phyloP scores from a whole-genome alignment of 2,329 filamentous ascomycete genomes.

The Dryadomyces quercus-mongolicae region DNA sequence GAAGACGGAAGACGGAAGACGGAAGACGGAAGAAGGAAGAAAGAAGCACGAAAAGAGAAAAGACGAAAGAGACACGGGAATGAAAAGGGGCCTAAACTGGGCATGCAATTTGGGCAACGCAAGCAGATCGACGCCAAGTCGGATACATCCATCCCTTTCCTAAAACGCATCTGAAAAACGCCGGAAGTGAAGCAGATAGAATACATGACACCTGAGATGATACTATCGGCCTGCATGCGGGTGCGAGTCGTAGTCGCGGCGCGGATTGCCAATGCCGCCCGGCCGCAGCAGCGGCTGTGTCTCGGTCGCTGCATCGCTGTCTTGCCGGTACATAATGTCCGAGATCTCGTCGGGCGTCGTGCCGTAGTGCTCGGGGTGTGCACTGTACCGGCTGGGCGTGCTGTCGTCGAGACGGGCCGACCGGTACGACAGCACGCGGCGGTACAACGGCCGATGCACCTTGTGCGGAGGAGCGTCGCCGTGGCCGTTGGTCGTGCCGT shows the following conservation, averaged over 20 bases:
- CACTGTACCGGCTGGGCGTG: slow-evolving; percentile 36
- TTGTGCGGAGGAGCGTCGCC: slow-evolving; percentile 9
- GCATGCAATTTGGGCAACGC: too few relatives aligned
- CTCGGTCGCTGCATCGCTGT: slow-evolving; percentile 36
- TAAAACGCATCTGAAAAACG: not conserved
- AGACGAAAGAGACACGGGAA: too few relatives aligned
- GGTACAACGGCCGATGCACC: slow-evolving; percentile 21
- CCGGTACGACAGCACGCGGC: slow-evolving; percentile 28
- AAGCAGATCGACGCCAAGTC: too few relatives aligned
- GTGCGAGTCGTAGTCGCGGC: slow-evolving; percentile 6
- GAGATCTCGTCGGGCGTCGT: slow-evolving; percentile 39
- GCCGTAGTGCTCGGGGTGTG: slow-evolving; percentile 39
- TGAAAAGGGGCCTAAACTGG: too few relatives aligned
- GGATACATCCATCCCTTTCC: not conserved
- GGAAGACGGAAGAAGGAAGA: too few relatives aligned
- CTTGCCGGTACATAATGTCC: slow-evolving; percentile 35
- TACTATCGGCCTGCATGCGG: not conserved
- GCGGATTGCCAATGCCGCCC: slow-evolving; percentile 35
- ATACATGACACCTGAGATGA: not conserved
- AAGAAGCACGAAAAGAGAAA: too few relatives aligned
- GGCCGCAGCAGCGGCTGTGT: slow-evolving; percentile 37
- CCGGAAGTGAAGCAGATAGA: not conserved
- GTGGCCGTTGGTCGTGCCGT: too few relatives aligned
- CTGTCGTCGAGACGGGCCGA: slow-evolving; percentile 35
- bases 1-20: too few relatives aligned